Evolutionary conservation across 495 filamentous ascomycete genomes (phyloP).

Genomic region (Sabuloglossum arenarium): DNA sequence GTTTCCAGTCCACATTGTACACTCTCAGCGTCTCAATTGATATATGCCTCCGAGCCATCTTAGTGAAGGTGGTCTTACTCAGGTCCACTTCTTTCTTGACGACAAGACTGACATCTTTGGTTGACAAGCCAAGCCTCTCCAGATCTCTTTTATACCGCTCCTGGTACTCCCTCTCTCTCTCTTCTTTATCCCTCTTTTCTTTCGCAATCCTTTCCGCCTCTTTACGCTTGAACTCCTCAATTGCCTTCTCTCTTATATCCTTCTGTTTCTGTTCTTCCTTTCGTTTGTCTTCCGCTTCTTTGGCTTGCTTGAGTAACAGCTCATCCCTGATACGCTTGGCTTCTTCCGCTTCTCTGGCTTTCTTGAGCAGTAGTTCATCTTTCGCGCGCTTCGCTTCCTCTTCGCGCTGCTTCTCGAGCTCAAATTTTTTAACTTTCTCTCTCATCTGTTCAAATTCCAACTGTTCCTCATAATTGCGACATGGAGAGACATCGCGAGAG

Average conservation of each 20-base stretch:
- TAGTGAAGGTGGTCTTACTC: constrained; percentile 24
- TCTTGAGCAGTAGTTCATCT: too few relatives aligned
- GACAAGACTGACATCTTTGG: neutral
- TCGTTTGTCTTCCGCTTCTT: constrained; percentile 23
- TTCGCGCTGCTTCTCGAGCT: constrained; percentile 35
- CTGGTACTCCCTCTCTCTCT: constrained; percentile 7
- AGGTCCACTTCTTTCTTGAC: neutral
- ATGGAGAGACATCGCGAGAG: constrained; percentile 3
- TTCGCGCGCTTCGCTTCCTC: constrained; percentile 22
- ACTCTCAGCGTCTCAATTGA: constrained; percentile 31
- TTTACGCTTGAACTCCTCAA: constrained; percentile 33
- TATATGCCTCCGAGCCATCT: constrained; percentile 32
- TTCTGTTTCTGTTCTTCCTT: constrained; percentile 22
- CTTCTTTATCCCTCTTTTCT: constrained; percentile 10
- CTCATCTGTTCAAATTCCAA: constrained; percentile 12
- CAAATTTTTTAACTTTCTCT: constrained; percentile 26
- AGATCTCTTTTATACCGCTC: constrained; percentile 6
- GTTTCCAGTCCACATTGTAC: constrained; percentile 30
- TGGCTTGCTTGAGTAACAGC: constrained; percentile 3
- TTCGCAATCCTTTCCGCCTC: constrained; percentile 26
- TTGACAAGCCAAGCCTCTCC: constrained; percentile 1
- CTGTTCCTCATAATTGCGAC: constrained; percentile 15
- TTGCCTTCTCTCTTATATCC: constrained; percentile 32
- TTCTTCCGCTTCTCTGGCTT: constrained; percentile 37
- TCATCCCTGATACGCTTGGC: constrained; percentile 12